Evolutionary conservation across 495 filamentous ascomycete species (phyloP), one percentile per base, ranked within the genome.

Genomic region (Penicillium subrubescens): DNA sequence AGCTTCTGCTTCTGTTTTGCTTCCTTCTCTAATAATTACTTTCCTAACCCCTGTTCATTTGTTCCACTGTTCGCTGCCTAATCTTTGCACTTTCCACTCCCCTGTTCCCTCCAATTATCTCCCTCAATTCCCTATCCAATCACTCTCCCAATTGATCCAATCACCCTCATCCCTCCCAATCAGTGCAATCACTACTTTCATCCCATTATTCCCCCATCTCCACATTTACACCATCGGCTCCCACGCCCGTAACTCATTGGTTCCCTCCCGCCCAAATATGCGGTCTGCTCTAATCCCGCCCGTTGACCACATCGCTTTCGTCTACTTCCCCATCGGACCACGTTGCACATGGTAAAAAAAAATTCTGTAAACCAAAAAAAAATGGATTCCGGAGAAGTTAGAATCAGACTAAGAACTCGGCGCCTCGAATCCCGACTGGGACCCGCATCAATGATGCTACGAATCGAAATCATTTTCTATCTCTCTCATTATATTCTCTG

Each of bases 221-320:
- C 35, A 39, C 55, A 17, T 14, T 19, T 10, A 29, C n/a, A 11
- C 56, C 33, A 17, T 58, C 35, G 39, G 56, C 56, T 23, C 37
- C 39, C 19, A 44, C 56, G 39, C 21, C 35, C 56, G 25, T 31
- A 25, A 43, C 27, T 56, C 48, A 68, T 69, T 66, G 63, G 67
- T 34, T 19, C 34, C 37, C 31, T 29, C 21, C 37, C 31, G 29
- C 21, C n/a, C 43, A 68, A 68, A 66, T 35, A 69, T 69, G 67
- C 67, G 67, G 67, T 69, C 67, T 66, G 67, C 50, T 55, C n/a
- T 0, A 27, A 46, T 43, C 31, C 48, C 46, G 11, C 37, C 46
- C 19, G 33, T 60, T 61, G 63, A 69, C 61, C 62, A 60, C 63
- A 57, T 48, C 44, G 44, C 8, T 10, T 14, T 41, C 37, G 14